Base-by-base conservation (phyloP, 768 basidiomycete species). In the Chalciporus sphaerocephalus region DNA sequence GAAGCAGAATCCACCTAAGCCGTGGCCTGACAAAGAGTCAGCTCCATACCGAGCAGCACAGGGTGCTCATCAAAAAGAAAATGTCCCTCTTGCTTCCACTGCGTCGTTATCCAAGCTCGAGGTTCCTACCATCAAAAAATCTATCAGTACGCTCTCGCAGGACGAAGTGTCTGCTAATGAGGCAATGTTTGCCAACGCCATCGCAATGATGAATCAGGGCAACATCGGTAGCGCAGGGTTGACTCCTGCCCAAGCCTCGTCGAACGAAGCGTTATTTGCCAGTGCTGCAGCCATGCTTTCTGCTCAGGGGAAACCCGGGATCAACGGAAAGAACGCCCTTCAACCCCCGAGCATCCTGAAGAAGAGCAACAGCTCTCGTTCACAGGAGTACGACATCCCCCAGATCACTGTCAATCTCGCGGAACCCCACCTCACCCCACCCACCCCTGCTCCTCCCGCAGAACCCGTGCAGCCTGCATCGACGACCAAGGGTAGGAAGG, bases 361-460 rank as follows among this genome's bases (percentile, higher is more conserved):
- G 38, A 62, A 62, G 37, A 55, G 57, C 7, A 49, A 36, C 27
- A 62, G 64, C 18, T 32, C 58, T 20, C 64, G 59, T 35, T 55
- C 48, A 9, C 56, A 61, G 12, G 58, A 64, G 32, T 20, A 50
- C n/a, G 58, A 62, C 45, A 22, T 61, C 35, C 61, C 61, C 21
- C 56, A 55, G 2, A 59, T 64, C 35, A 61, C 57, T 8, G 47
- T 66, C 9, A 64, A 53, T 37, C 46, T 64, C 17, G 57, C 57
- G 5, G 55, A 56, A 23, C 27, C 35, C 3, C 37, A 40, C 5
- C 10, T 42, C 32, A 2, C 17, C 20, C 10, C 27, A 20, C 33
- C 52, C 6, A 15, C 30, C 13, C n/a, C 42, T 6, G 8, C 44
- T 25, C 2, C n/a, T 22, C 8, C 24, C 21, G 33, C 52, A 37